Evolutionary conservation across 2,329 filamentous ascomycete species (phyloP).

Genomic region (Diaporthe batatas): DNA sequence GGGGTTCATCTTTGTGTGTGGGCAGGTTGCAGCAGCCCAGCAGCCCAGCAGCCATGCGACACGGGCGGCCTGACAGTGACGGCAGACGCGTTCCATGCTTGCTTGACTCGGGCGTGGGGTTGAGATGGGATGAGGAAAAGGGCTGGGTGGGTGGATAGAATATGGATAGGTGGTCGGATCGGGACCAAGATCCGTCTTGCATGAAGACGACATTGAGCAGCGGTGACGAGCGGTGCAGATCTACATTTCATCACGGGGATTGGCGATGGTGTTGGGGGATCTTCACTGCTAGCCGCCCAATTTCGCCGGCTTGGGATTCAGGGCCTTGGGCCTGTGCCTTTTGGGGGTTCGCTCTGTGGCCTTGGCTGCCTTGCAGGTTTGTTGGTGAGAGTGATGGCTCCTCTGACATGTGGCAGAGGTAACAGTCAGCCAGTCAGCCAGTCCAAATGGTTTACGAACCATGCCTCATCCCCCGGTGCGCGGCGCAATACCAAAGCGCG

Average conservation of each 20-base stretch:
- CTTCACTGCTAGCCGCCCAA: conserved; percentile 31
- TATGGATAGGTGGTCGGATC: conserved; percentile 25
- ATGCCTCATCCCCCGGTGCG: neutral
- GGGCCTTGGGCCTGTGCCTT: conserved; percentile 17
- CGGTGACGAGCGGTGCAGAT: conserved; percentile 33
- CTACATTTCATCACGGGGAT: conserved; percentile 34
- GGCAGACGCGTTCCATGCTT: conserved; percentile 18
- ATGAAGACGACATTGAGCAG: conserved; percentile 17
- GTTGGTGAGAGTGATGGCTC: neutral
- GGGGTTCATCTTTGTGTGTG: conserved; percentile 9
- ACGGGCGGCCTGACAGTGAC: conserved; percentile 12
- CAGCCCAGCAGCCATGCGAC: conserved; percentile 11
- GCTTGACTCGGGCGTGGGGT: conserved; percentile 32
- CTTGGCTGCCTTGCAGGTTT: neutral
- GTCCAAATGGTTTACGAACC: neutral
- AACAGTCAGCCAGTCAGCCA: too few species aligned
- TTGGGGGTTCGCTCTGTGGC: neutral
- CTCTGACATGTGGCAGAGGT: conserved; percentile 27
- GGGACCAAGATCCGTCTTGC: conserved; percentile 30
- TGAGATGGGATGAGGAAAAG: conserved; percentile 6
- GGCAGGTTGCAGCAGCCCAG: neutral
- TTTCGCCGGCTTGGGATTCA: neutral
- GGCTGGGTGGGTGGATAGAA: neutral
- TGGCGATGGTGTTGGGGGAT: conserved; percentile 23
- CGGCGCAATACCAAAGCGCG: conserved; percentile 18